These are phyloP conservation scores for Podila clonocystis DNA, from an alignment of 192 early-diverging fungal genomes.

Conservation along the genomic window DNA sequence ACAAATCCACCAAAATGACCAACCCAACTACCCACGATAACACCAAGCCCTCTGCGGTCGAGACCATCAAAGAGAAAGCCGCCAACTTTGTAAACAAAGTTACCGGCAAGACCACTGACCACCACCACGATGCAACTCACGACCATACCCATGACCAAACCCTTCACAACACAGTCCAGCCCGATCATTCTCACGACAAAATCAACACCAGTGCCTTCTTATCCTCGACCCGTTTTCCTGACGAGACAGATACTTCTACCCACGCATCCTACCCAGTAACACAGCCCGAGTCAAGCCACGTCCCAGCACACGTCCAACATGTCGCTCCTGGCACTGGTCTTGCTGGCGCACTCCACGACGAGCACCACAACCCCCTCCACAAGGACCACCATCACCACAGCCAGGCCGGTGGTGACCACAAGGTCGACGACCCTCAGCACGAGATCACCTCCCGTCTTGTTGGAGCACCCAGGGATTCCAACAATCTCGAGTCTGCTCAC, in stretches of 20 bases:
- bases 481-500: constrained; percentile 5
- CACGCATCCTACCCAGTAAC: background rate
- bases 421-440: constrained; percentile 13
- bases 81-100: constrained; percentile 19
- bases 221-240: background rate
- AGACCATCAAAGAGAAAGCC: constrained; percentile 41
- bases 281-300: constrained; percentile 2
- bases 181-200: background rate
- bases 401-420: background rate
- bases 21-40: constrained; percentile 3
- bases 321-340: constrained; percentile 6
- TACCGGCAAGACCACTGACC: constrained; percentile 22
- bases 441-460: constrained; percentile 17
- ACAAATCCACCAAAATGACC: constrained; percentile 3
- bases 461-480: constrained; percentile 11
- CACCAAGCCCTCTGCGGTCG: constrained; percentile 30
- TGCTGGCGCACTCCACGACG: background rate
- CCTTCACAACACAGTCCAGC: background rate
- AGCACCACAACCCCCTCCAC: background rate
- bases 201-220: constrained; percentile 10
- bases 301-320: background rate
- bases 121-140: background rate
- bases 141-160: background rate
- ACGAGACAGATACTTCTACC: background rate
- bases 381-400: background rate